phyloP scores from a whole-genome alignment of 345 rosid genomes.

The Camelina laxa region DNA sequence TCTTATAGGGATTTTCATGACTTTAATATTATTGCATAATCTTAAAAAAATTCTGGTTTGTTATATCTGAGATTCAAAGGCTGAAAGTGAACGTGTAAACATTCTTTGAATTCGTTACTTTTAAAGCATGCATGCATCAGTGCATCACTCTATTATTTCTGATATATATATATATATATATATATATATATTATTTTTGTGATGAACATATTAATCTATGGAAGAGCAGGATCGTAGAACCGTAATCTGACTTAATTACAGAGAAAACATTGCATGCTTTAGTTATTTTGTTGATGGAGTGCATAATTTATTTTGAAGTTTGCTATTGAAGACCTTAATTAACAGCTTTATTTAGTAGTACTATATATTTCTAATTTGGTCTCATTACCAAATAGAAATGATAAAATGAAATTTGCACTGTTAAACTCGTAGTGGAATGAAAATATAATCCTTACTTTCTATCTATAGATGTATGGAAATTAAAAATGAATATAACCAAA shows the following conservation, averaged over 20 bases:
- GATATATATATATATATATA: no score
- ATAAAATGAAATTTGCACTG: background rate
- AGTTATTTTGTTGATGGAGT: background rate
- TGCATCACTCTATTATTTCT: background rate
- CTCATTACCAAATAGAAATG: background rate
- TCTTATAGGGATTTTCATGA: slow-evolving; percentile 10
- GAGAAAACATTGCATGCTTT: background rate
- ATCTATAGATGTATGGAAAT: background rate
- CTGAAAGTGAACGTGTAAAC: background rate
- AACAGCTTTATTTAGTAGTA: background rate
- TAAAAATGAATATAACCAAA: slow-evolving; percentile 25
- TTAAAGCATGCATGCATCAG: background rate
- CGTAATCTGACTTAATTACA: background rate
- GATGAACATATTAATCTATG: background rate
- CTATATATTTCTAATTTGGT: background rate
- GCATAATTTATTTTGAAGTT: background rate
- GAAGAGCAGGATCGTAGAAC: background rate
- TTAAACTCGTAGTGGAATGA: slow-evolving; percentile 1
- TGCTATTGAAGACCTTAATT: background rate
- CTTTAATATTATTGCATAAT: no score
- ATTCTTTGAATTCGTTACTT: background rate
- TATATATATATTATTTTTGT: no score
- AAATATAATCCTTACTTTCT: background rate
- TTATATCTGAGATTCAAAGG: background rate
- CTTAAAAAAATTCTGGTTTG: background rate